Evolutionary conservation across 768 basidiomycete genomes (phyloP), one percentile per base, ranked within the genome.

Genomic region (Dioszegia crocea): DNA sequence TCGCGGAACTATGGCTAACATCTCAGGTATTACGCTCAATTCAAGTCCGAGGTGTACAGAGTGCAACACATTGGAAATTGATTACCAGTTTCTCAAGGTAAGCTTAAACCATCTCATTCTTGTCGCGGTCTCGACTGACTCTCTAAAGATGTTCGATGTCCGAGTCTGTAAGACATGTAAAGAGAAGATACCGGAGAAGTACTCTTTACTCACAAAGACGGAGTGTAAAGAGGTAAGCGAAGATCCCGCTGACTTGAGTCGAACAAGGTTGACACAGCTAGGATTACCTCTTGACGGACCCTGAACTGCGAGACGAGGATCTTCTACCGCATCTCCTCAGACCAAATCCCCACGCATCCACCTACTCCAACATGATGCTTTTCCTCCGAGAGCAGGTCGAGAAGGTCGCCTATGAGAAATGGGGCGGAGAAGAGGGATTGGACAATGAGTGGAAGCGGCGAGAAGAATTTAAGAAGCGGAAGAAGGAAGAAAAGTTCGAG

Each of bases 291-390:
- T 78, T 97, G 52, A 98, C 93, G 23, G 93, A 98, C 75, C 83
- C 93, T 30, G 96, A 99, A 73, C 81, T 99, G 26, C 86, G 88
- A 57, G 96, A 99, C 73, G 85, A 89, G 68, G 90, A 96, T 66
- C 79, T 88, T 17, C 83, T 99, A 64, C 96, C 94, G 0, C 96
- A 99, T 76, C 80, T 94, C 24, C 82, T 98, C 57, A 91, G 93
- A 71, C 88, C 90, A 19, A 97, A 97, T 75, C 93, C 91, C 3
- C 92, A 96, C 79, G 88, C 89, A 64, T 88, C 91, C 11, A 93
- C 90, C 0, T 98, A 89, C 73, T 88, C 89, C 33, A 99, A 98
- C 80, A 98, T 98, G 96, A 98, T 98, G 96, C 82, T 99, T 21
- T 98, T 88, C 78, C 81, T 97, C 4, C 85, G 96, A 31, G 87